Conservation (phyloP, 2,329 filamentous ascomycete genomes). For the Talaromyces sp. region DNA sequence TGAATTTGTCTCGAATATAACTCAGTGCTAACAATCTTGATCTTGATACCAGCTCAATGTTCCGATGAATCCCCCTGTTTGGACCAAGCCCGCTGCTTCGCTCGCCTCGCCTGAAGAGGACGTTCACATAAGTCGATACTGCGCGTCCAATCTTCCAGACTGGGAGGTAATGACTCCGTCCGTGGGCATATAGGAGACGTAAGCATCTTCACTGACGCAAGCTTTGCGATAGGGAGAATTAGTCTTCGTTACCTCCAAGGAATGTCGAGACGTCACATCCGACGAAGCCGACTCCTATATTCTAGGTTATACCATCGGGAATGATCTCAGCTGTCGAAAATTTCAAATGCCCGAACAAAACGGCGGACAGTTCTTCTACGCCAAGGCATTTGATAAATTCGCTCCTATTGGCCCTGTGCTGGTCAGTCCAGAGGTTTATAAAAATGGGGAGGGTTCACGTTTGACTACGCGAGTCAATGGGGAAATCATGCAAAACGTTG, state of each 20-base stretch:
- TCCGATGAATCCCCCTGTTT: slow-evolving; percentile 13
- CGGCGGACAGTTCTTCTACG: slow-evolving; percentile 39
- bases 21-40: neutral
- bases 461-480: slow-evolving; percentile 38
- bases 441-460: slow-evolving; percentile 28
- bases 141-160: slow-evolving; percentile 14
- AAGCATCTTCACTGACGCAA: neutral
- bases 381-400: slow-evolving; percentile 40
- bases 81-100: slow-evolving; percentile 14
- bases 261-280: slow-evolving; percentile 11
- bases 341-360: slow-evolving; percentile 28
- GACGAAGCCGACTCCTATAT: slow-evolving; percentile 27
- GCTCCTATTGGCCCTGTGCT: slow-evolving; percentile 39
- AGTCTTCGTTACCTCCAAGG: slow-evolving; percentile 14
- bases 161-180: no score
- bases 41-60: slow-evolving; percentile 12
- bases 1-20: neutral
- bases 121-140: slow-evolving; percentile 12
- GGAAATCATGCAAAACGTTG: slow-evolving; percentile 36
- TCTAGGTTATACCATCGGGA: slow-evolving; percentile 34
- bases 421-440: slow-evolving; percentile 29
- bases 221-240: slow-evolving; percentile 9
- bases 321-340: slow-evolving; percentile 32
- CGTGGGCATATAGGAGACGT: no score
- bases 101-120: slow-evolving; percentile 9